A percentile compares a stretch with the other conserved stretches of the same genome.
Conservation (phyloP, 2,329 filamentous ascomycete species). For the Stachybotrys echinatus region DNA sequence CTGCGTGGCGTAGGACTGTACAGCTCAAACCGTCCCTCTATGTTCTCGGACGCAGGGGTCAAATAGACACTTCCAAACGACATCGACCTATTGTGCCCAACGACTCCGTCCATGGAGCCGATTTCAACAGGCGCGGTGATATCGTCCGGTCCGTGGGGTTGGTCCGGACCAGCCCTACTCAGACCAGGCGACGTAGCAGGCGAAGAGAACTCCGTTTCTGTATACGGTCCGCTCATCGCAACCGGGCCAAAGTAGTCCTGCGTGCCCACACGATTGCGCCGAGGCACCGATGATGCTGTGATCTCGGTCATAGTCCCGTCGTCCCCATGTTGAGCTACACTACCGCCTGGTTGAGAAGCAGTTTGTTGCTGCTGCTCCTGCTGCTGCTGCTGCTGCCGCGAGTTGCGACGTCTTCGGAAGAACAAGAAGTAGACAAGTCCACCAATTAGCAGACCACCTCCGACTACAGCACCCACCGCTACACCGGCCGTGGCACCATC, state of each 20-base stretch:
- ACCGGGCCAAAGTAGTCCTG: slow-evolving; percentile 40
- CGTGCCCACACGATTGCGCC: slow-evolving; percentile 21
- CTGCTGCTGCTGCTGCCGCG: slow-evolving; percentile 15
- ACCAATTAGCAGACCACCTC: slow-evolving; percentile 35
- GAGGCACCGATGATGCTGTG: slow-evolving; percentile 17
- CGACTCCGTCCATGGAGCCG: slow-evolving; percentile 24
- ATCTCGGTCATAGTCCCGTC: slow-evolving; percentile 27
- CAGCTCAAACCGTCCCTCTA: slow-evolving; percentile 36
- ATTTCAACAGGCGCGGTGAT: slow-evolving; percentile 51
- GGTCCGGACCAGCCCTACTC: slow-evolving; percentile 34
- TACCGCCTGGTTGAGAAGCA: slow-evolving; percentile 4
- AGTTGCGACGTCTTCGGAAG: slow-evolving; percentile 26
- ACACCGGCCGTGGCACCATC: slow-evolving; percentile 51
- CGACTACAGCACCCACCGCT: slow-evolving; percentile 45
- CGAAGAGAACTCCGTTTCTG: slow-evolving; percentile 23
- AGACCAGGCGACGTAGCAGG: slow-evolving; percentile 23
- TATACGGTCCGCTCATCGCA: slow-evolving; percentile 41
- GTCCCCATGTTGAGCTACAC: slow-evolving; percentile 7
- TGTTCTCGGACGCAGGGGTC: slow-evolving; percentile 17
- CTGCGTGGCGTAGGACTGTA: slow-evolving; percentile 28
- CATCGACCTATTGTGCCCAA: slow-evolving; percentile 11
- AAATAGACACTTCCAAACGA: slow-evolving; percentile 12
- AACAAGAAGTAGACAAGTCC: slow-evolving; percentile 42
- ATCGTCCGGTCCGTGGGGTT: slow-evolving; percentile 42
- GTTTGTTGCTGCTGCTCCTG: slow-evolving; percentile 7